Base-by-base conservation (phyloP, 192 early-diverging fungal genomes). In the Coemansia sp. region DNA sequence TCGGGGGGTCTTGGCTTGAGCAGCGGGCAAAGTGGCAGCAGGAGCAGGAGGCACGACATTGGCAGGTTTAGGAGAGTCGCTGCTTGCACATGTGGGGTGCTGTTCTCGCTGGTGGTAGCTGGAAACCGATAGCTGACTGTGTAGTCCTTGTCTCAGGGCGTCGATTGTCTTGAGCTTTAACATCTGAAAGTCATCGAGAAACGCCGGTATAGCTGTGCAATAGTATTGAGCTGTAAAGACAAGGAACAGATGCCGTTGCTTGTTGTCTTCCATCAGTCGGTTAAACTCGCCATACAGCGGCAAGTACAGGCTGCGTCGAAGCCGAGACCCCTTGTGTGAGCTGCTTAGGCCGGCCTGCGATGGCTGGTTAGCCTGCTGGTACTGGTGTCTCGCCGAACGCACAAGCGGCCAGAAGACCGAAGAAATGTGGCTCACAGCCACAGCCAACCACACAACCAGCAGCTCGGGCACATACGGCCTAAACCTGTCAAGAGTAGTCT, bases 101-200 rank as follows among this genome's bases (percentile, higher is more conserved):
- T 34, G 33, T 8, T 60, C 14, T 14, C 14, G 34, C 10, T 37
- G 44, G 4, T 50, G 46, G 39, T 24, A 53, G 34, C 50, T 41
- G 34, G 41, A 32, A 3, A 41, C 34, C 1, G 48, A 2, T 8
- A 7, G n/a, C 9, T 57, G 17, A 10, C 52, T 33, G 12, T 22
- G 43, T 3, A 12, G 26, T 12, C 10, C 41, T 17, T 60, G 65
- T 35, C 33, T 22, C 15, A 70, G 56, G 18, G 68, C 68, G 14
- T 76, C 64, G 36, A 76, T 70, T 0, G 64, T 65, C 18, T 64
- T 60, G 58, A 60, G 63, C 38, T 76, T 76, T 24, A 76, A 56
- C 54, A 53, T 56, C 64, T 76, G 74, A 40, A 56, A 76, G 48
- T 67, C 63, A 34, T 41, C 27, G 27, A 76, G 60, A 43, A 76